Percentiles rank a stretch among this genome's conserved stretches.
phyloP scores from a whole-genome alignment of 2,329 filamentous ascomycete species.

The Alternaria arbusti region DNA sequence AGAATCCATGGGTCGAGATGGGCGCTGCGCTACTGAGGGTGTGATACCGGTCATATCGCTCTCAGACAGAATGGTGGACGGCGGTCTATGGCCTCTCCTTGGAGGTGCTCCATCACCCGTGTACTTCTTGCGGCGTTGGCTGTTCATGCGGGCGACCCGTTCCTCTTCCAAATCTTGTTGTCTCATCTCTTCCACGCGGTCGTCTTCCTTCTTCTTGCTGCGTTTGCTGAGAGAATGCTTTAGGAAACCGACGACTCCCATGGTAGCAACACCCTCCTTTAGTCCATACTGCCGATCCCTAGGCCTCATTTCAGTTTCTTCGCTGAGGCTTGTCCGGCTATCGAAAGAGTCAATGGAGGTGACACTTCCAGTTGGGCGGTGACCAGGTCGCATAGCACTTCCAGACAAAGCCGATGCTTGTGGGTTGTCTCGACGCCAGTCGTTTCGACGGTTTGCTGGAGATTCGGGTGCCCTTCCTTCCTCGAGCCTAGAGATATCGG shows the following conservation, averaged over 20 bases:
- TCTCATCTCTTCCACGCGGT: slow-evolving; percentile 63
- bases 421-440: slow-evolving; percentile 46
- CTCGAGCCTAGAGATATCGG: slow-evolving; percentile 57
- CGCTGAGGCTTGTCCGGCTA: slow-evolving; percentile 47
- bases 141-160: slow-evolving; percentile 59
- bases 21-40: slow-evolving; percentile 50
- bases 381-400: slow-evolving; percentile 53
- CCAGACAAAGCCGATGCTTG: slow-evolving; percentile 49
- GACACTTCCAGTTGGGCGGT: slow-evolving; percentile 43
- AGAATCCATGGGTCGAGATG: slow-evolving; percentile 35
- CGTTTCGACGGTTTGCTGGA: slow-evolving; percentile 45
- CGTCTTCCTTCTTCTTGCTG: slow-evolving; percentile 65
- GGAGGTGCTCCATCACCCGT: slow-evolving; percentile 68
- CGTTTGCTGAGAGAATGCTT: slow-evolving; percentile 56
- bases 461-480: slow-evolving; percentile 61
- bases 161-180: slow-evolving; percentile 61
- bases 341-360: slow-evolving; percentile 51
- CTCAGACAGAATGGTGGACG: slow-evolving; percentile 53
- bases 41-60: slow-evolving; percentile 53
- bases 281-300: slow-evolving; percentile 45
- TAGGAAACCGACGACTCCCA: slow-evolving; percentile 49
- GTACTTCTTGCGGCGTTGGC: slow-evolving; percentile 65
- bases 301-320: slow-evolving; percentile 32
- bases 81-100: slow-evolving; percentile 34
- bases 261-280: slow-evolving; percentile 56